These are phyloP conservation scores for Afroboletus lepidellus DNA, from an alignment of 1,284 basidiomycete species.

Conservation along the genomic window DNA sequence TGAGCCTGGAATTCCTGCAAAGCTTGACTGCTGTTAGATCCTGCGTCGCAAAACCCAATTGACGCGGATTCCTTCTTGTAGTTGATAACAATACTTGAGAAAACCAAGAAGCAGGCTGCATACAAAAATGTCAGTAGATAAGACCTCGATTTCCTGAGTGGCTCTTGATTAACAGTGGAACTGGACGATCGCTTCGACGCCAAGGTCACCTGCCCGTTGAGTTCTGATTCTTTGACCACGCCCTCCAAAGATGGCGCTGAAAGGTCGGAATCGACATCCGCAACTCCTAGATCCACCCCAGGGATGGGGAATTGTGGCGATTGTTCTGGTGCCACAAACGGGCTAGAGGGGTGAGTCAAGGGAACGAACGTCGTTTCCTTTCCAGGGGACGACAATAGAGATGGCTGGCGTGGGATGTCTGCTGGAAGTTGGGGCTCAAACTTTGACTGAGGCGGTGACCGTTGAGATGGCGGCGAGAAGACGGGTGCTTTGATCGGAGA, in stretches of 20 bases:
- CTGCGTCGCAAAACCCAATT: conserved; percentile 83
- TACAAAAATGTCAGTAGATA: conserved; percentile 41
- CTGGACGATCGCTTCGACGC: conserved; percentile 41
- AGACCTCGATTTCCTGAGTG: conserved; percentile 18
- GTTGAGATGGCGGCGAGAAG: conserved; percentile 13
- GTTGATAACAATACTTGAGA: conserved; percentile 44
- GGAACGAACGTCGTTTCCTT: conserved; percentile 18
- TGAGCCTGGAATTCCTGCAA: conserved; percentile 49
- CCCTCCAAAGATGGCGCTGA: conserved; percentile 16
- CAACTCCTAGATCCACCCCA: conserved; percentile 14
- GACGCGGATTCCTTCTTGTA: conserved; percentile 67
- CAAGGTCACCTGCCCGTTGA: conserved; percentile 24
- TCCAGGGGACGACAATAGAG: conserved; percentile 14
- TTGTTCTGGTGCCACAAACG: conserved; percentile 8
- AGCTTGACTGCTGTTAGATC: conserved; percentile 58
- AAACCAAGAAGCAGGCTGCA: conserved; percentile 37
- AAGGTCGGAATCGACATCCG: conserved; percentile 20
- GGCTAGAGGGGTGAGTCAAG: conserved; percentile 13
- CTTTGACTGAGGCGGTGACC: conserved; percentile 43
- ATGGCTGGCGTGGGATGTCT: conserved; percentile 28
- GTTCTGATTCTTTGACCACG: conserved; percentile 8
- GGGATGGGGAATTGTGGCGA: conserved; percentile 5
- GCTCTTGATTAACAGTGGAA: conserved; percentile 23
- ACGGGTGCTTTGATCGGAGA: conserved; percentile 35
- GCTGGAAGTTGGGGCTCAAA: conserved; percentile 60